Evolutionary conservation across 495 filamentous ascomycete genomes (phyloP).

Genomic region (Neurospora terricola): DNA sequence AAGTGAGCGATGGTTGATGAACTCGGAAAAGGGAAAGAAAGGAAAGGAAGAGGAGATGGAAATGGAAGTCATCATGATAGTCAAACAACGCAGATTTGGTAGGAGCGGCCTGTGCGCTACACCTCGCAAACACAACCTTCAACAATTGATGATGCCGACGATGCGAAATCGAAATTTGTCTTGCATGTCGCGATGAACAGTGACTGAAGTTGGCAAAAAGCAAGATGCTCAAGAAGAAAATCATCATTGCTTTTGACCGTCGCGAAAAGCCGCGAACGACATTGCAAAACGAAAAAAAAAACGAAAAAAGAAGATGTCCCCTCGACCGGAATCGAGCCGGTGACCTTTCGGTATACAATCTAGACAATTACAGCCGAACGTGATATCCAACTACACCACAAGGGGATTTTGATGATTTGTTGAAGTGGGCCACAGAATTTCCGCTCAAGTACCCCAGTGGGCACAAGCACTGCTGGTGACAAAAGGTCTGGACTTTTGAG

Average conservation of each 20-base stretch:
- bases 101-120: background rate
- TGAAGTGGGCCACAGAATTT: background rate
- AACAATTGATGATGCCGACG: background rate
- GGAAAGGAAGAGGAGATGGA: background rate
- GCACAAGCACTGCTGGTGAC: background rate
- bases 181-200: background rate
- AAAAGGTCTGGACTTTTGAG: background rate
- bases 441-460: background rate
- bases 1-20: background rate
- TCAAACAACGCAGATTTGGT: background rate
- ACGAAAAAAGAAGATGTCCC: background rate
- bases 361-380: background rate
- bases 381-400: background rate
- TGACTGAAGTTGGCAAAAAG: background rate
- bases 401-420: background rate
- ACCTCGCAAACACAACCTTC: background rate
- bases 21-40: background rate
- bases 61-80: background rate
- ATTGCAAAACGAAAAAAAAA: background rate
- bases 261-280: background rate
- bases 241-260: background rate
- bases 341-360: background rate
- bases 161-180: background rate
- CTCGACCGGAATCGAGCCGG: background rate
- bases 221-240: background rate